Evolutionary conservation across 2,329 filamentous ascomycete genomes (phyloP).

Genomic region (Xylariales sp.): DNA sequence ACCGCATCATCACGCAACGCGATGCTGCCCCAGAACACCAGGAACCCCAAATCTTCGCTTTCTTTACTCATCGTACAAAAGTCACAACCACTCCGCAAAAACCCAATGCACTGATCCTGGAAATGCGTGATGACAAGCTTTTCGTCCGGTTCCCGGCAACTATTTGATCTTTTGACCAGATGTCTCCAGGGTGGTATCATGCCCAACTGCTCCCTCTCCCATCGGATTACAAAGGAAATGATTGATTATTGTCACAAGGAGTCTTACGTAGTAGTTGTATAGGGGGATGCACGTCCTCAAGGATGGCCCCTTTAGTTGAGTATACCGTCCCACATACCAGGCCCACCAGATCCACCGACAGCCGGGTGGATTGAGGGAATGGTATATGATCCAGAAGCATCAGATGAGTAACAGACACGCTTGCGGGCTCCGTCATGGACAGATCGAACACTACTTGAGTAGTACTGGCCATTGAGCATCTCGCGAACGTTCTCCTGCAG

Average conservation of each 20-base stretch:
- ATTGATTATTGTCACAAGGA: slow-evolving; percentile 26
- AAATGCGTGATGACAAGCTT: slow-evolving; percentile 39
- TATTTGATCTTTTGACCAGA: slow-evolving; percentile 30
- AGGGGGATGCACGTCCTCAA: slow-evolving; percentile 9
- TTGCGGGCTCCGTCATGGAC: slow-evolving; percentile 50
- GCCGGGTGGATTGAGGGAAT: slow-evolving; percentile 44
- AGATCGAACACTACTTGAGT: slow-evolving; percentile 27
- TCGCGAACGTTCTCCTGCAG: slow-evolving; percentile 65
- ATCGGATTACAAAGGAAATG: slow-evolving; percentile 27
- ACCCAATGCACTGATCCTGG: slow-evolving; percentile 32
- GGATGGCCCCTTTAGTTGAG: slow-evolving; percentile 40
- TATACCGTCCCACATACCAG: slow-evolving; percentile 65
- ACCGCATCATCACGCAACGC: neutral
- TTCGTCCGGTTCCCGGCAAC: slow-evolving; percentile 30
- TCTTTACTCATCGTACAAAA: slow-evolving; percentile 26
- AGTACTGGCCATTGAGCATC: slow-evolving; percentile 40
- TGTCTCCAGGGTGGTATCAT: slow-evolving; percentile 28
- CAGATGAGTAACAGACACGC: slow-evolving; percentile 61
- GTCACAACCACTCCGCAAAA: slow-evolving; percentile 21
- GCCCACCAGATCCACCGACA: slow-evolving; percentile 46
- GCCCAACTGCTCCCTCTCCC: slow-evolving; percentile 16
- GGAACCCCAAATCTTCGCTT: slow-evolving; percentile 15
- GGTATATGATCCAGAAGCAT: slow-evolving; percentile 44
- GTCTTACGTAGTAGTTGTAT: slow-evolving; percentile 12
- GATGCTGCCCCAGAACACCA: slow-evolving; percentile 22